These are phyloP conservation scores for Teratosphaeria zuluensis DNA, from an alignment of 2,329 filamentous ascomycete species.

Conservation along the genomic window DNA sequence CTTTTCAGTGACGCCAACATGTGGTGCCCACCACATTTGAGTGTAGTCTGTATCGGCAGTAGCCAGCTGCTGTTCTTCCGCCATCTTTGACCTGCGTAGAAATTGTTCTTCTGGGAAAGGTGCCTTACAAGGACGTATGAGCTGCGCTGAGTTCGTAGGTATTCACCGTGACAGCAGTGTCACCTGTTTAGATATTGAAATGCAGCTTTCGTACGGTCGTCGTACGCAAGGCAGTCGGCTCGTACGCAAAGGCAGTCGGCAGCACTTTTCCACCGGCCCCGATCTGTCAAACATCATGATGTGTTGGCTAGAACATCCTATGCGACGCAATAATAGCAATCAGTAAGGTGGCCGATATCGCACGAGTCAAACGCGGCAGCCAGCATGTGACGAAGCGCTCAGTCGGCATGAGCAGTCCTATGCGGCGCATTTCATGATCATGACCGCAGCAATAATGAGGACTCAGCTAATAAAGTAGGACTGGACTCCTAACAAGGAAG, in stretches of 20 bases:
- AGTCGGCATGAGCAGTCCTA: too few relatives aligned
- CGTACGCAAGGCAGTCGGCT: not conserved
- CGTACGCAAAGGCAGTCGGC: not conserved
- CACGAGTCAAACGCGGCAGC: not conserved
- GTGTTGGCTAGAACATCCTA: not conserved
- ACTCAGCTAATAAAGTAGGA: not conserved
- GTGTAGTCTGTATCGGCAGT: not conserved
- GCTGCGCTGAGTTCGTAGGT: too few relatives aligned
- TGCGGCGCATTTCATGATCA: too few relatives aligned
- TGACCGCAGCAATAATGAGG: too few relatives aligned
- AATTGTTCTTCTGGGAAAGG: too few relatives aligned
- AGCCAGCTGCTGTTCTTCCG: not conserved
- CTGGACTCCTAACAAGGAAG: not conserved
- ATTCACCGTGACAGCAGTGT: not conserved
- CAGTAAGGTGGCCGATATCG: not conserved
- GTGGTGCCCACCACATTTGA: not conserved
- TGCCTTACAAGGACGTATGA: too few relatives aligned
- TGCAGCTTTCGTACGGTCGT: not conserved
- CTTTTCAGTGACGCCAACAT: conserved; percentile 14
- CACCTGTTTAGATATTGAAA: not conserved
- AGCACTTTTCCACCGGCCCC: not conserved
- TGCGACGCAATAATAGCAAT: not conserved
- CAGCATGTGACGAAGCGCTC: not conserved
- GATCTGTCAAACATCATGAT: not conserved
- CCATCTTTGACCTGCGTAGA: not conserved